These are phyloP conservation scores for Naganishia sp. DNA, from an alignment of 1,284 basidiomycete species.

Conservation along the genomic window DNA sequence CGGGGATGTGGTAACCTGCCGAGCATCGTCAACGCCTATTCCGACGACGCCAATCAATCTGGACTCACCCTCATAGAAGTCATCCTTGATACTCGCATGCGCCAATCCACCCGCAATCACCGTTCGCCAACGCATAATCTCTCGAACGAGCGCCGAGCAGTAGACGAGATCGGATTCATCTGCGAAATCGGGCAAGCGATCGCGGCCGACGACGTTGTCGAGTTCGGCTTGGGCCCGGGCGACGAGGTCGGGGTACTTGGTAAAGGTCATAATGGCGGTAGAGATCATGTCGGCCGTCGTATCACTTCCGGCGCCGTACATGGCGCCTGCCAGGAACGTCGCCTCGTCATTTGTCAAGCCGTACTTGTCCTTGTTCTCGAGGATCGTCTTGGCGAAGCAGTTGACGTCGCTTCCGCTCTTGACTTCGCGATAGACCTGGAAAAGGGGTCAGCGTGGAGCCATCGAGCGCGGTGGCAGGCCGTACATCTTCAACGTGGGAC, in stretches of 20 bases:
- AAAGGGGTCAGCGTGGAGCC: not conserved
- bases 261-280: conserved; percentile 36
- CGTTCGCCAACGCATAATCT: conserved; percentile 48
- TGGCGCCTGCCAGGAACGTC: conserved; percentile 42
- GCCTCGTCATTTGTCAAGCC: conserved; percentile 40
- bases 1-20: conserved; percentile 39
- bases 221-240: conserved; percentile 43
- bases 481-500: conserved; percentile 37
- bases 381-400: conserved; percentile 43
- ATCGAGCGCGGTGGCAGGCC: not conserved
- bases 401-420: conserved; percentile 36
- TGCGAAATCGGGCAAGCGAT: conserved; percentile 42
- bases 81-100: conserved; percentile 44
- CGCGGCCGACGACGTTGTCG: conserved; percentile 41
- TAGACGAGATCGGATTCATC: conserved; percentile 44
- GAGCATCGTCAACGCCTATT: not conserved
- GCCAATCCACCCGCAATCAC: conserved; percentile 44
- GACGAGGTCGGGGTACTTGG: conserved; percentile 33
- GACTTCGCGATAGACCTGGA: conserved; percentile 27
- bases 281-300: conserved; percentile 41
- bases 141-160: conserved; percentile 43
- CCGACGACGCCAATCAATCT: too few relatives aligned
- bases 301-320: conserved; percentile 40
- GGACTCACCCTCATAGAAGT: conserved; percentile 43
- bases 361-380: conserved; percentile 38